Evolutionary conservation across 75 land plant genomes (phyloP).

Genomic region (Chamaecyparis obtusa): DNA sequence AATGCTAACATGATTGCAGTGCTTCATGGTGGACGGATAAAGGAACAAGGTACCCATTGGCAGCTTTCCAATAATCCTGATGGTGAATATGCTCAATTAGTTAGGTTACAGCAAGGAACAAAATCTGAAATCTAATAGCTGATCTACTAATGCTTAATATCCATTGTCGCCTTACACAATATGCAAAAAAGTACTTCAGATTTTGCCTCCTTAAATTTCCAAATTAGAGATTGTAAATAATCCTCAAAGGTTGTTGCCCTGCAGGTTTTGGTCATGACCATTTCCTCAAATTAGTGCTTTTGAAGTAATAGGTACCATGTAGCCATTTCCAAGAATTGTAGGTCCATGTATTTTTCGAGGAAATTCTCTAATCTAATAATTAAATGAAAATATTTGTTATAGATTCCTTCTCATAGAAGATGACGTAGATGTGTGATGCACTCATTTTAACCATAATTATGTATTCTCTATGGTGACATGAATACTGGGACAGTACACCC

Average conservation of each 20-base stretch:
- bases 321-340: neutral
- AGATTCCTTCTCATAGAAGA: neutral
- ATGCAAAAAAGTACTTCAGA: neutral
- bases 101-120: conserved; percentile 40
- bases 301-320: neutral
- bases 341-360: neutral
- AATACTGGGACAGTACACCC: neutral
- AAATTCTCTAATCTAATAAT: neutral
- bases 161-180: neutral
- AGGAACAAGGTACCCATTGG: conserved; percentile 57
- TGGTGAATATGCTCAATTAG: conserved; percentile 51
- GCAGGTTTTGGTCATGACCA: neutral
- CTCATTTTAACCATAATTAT: too few relatives aligned
- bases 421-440: neutral
- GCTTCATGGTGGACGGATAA: conserved; percentile 47
- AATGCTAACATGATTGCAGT: conserved; percentile 62
- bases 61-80: conserved; percentile 35
- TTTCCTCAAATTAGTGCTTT: neutral
- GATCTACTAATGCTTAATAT: neutral
- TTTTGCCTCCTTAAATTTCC: neutral
- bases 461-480: neutral
- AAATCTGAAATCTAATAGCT: conserved; percentile 8
- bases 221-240: neutral
- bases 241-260: conserved; percentile 1
- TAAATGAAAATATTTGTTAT: neutral